Conservation (phyloP, 2,329 filamentous ascomycete genomes). For the Neospermospora avenae region DNA sequence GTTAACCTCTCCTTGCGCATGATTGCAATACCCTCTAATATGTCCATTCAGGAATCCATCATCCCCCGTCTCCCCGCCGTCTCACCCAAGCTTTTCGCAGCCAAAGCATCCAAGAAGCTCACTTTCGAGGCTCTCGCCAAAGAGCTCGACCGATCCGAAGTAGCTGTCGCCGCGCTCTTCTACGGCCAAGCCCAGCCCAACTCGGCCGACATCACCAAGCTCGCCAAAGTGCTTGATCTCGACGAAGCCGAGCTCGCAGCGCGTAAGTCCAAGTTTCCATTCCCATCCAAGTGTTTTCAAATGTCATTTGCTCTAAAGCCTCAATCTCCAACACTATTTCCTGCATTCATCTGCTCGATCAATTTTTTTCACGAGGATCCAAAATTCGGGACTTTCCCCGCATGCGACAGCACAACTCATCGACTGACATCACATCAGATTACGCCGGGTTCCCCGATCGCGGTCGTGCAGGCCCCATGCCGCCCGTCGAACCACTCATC, state of each 20-base stretch:
- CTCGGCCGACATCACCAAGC: slow-evolving; percentile 62
- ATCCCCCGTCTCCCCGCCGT: slow-evolving; percentile 61
- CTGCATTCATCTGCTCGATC: no score
- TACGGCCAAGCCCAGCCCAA: slow-evolving; percentile 81
- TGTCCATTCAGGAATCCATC: no score
- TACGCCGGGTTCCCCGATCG: slow-evolving; percentile 69
- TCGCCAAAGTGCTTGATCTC: slow-evolving; percentile 64
- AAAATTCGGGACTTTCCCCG: background rate
- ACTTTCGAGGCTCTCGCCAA: slow-evolving; percentile 77
- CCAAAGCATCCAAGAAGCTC: slow-evolving; percentile 72
- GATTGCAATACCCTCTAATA: no score
- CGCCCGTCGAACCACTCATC: slow-evolving; percentile 79
- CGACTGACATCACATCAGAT: no score
- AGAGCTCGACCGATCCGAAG: slow-evolving; percentile 75
- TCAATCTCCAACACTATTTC: no score
- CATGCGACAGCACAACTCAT: no score
- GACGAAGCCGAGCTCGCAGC: slow-evolving; percentile 52
- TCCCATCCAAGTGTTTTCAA: no score
- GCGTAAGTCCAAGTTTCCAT: slow-evolving; percentile 45
- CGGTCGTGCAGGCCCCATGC: slow-evolving; percentile 76
- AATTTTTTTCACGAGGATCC: no score
- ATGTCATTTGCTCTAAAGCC: no score
- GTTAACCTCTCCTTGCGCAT: no score
- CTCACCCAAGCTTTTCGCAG: slow-evolving; percentile 71
- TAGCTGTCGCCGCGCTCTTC: slow-evolving; percentile 86